Conservation (phyloP, 225 moss, liverwort and hornwort species). For the Pseudoscleropodium purum region DNA sequence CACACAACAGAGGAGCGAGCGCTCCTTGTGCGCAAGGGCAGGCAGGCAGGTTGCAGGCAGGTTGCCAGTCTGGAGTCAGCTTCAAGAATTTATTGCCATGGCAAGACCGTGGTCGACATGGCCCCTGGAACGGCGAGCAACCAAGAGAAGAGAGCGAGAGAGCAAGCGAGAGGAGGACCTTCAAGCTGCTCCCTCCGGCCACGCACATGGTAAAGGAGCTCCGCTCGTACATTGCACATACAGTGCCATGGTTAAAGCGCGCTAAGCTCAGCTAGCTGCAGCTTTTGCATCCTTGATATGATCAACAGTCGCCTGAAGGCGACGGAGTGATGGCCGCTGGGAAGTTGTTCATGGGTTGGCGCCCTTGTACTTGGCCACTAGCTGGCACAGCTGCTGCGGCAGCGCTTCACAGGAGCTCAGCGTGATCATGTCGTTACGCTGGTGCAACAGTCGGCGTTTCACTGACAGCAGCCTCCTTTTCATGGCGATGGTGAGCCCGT, state of each 20-base stretch:
- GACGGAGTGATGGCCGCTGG: background rate
- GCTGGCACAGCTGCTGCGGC: background rate
- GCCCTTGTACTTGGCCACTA: background rate
- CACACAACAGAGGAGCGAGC: background rate
- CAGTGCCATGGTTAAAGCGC: background rate
- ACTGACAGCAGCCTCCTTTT: background rate
- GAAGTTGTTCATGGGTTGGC: background rate
- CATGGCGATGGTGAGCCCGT: background rate
- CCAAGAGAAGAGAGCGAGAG: background rate
- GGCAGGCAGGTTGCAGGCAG: background rate
- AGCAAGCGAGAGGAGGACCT: background rate
- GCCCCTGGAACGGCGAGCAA: background rate
- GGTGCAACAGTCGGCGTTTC: background rate
- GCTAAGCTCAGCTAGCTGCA: background rate
- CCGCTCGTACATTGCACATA: background rate
- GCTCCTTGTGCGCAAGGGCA: background rate
- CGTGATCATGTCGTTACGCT: background rate
- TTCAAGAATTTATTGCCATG: constrained; percentile 3
- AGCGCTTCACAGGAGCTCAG: constrained; percentile 5
- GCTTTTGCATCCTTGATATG: background rate
- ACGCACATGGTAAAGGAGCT: background rate
- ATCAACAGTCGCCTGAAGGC: background rate
- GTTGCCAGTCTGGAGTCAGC: background rate
- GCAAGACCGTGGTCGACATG: background rate
- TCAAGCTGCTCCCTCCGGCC: background rate